phyloP scores from a whole-genome alignment of 768 basidiomycete genomes.

The Termitomyces sp. region DNA sequence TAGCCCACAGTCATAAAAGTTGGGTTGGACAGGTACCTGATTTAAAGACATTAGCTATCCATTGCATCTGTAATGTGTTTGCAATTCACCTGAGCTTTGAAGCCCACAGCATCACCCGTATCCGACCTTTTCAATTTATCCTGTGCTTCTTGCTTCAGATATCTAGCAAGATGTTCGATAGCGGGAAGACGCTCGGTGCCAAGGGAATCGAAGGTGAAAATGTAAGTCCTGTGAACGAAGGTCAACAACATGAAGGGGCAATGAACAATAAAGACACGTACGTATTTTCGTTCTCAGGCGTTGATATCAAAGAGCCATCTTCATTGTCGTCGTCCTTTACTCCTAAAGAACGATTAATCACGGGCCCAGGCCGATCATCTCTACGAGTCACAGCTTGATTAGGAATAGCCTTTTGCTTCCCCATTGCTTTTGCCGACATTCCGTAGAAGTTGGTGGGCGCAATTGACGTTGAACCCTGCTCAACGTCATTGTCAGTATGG shows the following conservation, averaged over 20 bases:
- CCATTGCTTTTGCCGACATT: constrained; percentile 10
- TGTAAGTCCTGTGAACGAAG: constrained; percentile 54
- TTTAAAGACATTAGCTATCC: background rate
- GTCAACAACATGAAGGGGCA: constrained; percentile 6
- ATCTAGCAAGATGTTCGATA: constrained; percentile 56
- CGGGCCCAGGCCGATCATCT: constrained; percentile 1
- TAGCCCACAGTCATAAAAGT: constrained; percentile 90
- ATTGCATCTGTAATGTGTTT: background rate
- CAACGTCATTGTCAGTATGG: background rate
- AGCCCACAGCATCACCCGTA: constrained; percentile 41
- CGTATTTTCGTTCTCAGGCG: constrained; percentile 2
- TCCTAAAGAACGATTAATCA: background rate
- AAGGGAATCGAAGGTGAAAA: constrained; percentile 91
- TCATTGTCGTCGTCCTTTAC: background rate
- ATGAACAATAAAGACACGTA: background rate
- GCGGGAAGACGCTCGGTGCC: constrained; percentile 70
- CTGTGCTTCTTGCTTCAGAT: constrained; percentile 74
- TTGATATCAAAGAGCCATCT: constrained; percentile 4
- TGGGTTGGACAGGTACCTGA: constrained; percentile 86
- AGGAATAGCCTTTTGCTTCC: constrained; percentile 22
- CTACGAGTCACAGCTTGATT: constrained; percentile 4
- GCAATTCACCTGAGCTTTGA: constrained; percentile 49
- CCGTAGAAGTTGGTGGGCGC: constrained; percentile 14
- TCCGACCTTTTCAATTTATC: constrained; percentile 56
- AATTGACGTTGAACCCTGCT: constrained; percentile 1